These are phyloP conservation scores for Triadica sebifera DNA, from an alignment of 345 rosid species.

Conservation along the genomic window DNA sequence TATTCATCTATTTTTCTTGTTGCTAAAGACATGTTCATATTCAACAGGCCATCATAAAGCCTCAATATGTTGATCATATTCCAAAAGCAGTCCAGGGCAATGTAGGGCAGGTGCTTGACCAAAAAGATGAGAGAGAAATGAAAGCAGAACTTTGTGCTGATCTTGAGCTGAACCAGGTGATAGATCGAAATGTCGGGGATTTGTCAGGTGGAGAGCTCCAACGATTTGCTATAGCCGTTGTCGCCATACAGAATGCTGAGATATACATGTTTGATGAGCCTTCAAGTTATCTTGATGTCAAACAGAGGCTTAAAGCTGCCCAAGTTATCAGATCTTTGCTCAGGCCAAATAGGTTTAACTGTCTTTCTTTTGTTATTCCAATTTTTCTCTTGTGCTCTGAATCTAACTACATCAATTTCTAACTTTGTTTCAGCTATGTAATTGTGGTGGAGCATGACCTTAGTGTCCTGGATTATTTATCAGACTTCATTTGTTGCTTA, in stretches of 20 bases:
- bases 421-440: conserved; percentile 68
- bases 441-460: conserved; percentile 99
- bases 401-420: not conserved
- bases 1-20: not conserved
- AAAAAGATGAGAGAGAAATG: conserved; percentile 78
- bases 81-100: conserved; percentile 93
- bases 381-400: not conserved
- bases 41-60: conserved; percentile 85
- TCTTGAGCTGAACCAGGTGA: conserved; percentile 90
- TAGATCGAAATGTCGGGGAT: conserved; percentile 86
- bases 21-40: conserved; percentile 11
- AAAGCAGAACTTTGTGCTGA: conserved; percentile 74
- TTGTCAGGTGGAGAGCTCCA: conserved; percentile 98
- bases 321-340: conserved; percentile 87
- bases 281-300: conserved; percentile 98
- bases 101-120: conserved; percentile 92
- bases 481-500: conserved; percentile 95
- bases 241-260: conserved; percentile 95
- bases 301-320: conserved; percentile 98
- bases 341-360: conserved; percentile 72
- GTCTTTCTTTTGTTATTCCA: conserved; percentile 7
- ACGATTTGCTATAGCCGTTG: conserved; percentile 98
- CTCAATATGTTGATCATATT: conserved; percentile 98
- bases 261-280: conserved; percentile 99
- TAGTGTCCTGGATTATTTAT: conserved; percentile 91